These are phyloP conservation scores for Claviceps humidiphila DNA, from an alignment of 2,329 filamentous ascomycete genomes.

Conservation along the genomic window DNA sequence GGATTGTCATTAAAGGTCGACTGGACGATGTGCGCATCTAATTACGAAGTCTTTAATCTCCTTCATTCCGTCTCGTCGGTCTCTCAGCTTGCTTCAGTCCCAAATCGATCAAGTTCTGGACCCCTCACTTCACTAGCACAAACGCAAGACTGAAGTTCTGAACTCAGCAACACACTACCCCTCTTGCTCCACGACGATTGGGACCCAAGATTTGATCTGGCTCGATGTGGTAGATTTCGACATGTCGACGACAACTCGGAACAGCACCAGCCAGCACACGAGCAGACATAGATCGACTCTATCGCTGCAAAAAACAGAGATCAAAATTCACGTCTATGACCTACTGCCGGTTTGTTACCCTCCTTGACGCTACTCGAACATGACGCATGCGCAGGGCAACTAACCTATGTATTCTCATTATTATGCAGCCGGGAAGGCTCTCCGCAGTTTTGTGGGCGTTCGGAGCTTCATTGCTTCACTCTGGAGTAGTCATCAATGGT, in stretches of 20 bases:
- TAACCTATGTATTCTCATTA: constrained; percentile 2
- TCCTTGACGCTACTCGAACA: not conserved
- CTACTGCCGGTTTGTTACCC: constrained; percentile 47
- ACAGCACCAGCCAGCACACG: constrained; percentile 12
- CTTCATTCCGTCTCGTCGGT: not conserved
- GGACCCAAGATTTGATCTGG: not conserved
- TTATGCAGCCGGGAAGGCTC: constrained; percentile 51
- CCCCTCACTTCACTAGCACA: not conserved
- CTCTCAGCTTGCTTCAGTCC: not conserved
- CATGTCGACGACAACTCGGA: constrained; percentile 18
- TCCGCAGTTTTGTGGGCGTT: constrained; percentile 67
- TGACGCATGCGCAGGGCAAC: not conserved
- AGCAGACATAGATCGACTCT: constrained; percentile 49
- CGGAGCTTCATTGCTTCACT: constrained; percentile 66
- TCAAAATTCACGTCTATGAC: constrained; percentile 68
- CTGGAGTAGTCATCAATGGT: constrained; percentile 68
- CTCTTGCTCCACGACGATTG: not conserved
- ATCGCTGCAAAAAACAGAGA: constrained; percentile 58
- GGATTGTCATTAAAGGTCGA: not conserved
- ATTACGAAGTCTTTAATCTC: not conserved
- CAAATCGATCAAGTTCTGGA: not conserved
- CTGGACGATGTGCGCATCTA: not conserved
- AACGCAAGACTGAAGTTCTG: too few relatives aligned
- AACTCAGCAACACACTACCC: not conserved
- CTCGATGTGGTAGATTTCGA: not conserved